Evolutionary conservation across 2,329 filamentous ascomycete genomes (phyloP), one percentile per base, ranked within the genome.

Genomic region (Stagonosporopsis chrysanthemi): DNA sequence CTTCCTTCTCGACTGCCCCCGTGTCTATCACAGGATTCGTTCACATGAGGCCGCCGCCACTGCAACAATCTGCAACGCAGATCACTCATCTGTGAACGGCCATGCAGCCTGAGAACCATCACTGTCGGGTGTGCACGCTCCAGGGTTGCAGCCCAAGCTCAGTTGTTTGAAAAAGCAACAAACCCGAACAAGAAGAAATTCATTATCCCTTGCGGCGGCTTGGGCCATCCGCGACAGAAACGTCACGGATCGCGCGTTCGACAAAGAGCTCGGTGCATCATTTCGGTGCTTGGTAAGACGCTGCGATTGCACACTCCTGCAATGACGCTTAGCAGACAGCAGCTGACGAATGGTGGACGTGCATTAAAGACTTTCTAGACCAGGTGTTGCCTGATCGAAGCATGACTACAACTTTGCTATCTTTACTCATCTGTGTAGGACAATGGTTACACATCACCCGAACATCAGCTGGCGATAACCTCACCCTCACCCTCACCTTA

Each of bases 231-330:
- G 49, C 60, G 42, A 56, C 58, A 56, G 52, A 45, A 55, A 61
- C 58, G 55, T 62, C 60, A 61, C 47, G 26, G 47, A 57, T 48
- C 40, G 46, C 48, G 35, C 43, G 28, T 54, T 58, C 22, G 17
- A 24, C 39, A 45, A 28, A 36, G 31, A 35, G 54, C 42, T 48
- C 52, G 56, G 61, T 64, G 63, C 62, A 55, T 61, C 54, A 53
- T 50, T 43, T 58, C 48, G 55, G 61, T 44, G 52, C 57, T 54
- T 53, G 51, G 46, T 61, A 58, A 50, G 53, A 60, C 49, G 58
- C 42, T 61, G 62, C 64, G 58, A 59, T 61, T 56, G 58, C 54
- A 44, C 39, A 64, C 66, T 61, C 63, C 58, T 22, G 51, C 48
- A 58, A 60, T 52, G 52, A 44, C 44, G 42, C 31, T 36, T 28